Evolutionary conservation across 345 rosid genomes (phyloP), one percentile per base, ranked within the genome.

Genomic region (Rhizophora apiculata): DNA sequence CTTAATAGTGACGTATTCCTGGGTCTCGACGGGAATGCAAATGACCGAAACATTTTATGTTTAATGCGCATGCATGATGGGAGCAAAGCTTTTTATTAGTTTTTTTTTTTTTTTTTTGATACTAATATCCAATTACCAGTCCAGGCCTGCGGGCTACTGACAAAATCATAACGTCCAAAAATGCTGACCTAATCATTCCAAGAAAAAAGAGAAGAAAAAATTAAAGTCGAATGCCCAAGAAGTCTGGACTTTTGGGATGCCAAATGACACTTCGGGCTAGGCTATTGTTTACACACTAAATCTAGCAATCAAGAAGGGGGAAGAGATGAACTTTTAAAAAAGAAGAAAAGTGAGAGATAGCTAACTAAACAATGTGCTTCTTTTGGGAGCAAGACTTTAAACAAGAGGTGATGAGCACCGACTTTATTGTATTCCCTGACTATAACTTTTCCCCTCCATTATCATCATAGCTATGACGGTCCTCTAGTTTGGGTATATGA

Each of bases 341-440:
- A 19, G 29, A 27, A 56, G 20, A 21, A 22, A 43, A 20, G 21
- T 19, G 18, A 13, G 21, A 59, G 36, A 76, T 54, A 74, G 58
- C 18, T 57, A 62, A 65, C 22, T 9, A 73, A 66, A 72, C 32
- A 59, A 69, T 52, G 63, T 66, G 58, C 51, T 55, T 59, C 69
- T 67, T 81, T 81, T 20, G 24, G 31, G 53, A 61, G 52, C 72
- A 75, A 70, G 55, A 37, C 51, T 72, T 26, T 63, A 32, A 39
- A 60, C 21, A 46, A 8, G 24, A 69, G 49, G 52, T 46, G 29
- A 30, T 63, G 24, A 75, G 54, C 64, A 48, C 60, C 21, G 24
- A 34, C 67, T 29, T 39, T 54, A 27, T 53, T 65, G 0, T 3
- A 52, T 13, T 27, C 60, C 21, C 65, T 64, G 32, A 27, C 36